Conservation (phyloP, 768 basidiomycete genomes). For the Boletellus sp. region DNA sequence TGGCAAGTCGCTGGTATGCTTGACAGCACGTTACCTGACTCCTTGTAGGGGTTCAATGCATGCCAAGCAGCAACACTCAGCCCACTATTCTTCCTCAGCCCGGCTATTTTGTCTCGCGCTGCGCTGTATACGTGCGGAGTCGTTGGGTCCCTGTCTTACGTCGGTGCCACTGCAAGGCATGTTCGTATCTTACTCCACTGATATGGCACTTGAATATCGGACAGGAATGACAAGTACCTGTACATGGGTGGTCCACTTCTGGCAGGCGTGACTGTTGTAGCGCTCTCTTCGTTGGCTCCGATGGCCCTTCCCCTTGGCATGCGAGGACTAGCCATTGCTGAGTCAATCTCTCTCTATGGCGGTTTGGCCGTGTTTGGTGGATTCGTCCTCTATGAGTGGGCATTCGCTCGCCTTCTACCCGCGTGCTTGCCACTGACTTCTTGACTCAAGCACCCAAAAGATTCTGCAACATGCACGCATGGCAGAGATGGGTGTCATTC, state of each 20-base stretch:
- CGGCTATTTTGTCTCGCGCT: slow-evolving; percentile 80
- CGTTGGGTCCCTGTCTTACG: slow-evolving; percentile 81
- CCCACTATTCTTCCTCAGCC: slow-evolving; percentile 85
- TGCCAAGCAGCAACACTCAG: slow-evolving; percentile 85
- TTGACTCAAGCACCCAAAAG: slow-evolving; percentile 62
- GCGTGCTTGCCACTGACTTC: slow-evolving; percentile 2
- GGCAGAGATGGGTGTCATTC: slow-evolving; percentile 63
- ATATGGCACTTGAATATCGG: background rate
- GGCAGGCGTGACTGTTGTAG: slow-evolving; percentile 85
- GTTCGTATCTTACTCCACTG: slow-evolving; percentile 10
- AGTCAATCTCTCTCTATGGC: slow-evolving; percentile 80
- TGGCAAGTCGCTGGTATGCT: slow-evolving; percentile 42
- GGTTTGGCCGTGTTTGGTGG: slow-evolving; percentile 86
- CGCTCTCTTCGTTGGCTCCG: slow-evolving; percentile 81
- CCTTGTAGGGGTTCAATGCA: slow-evolving; percentile 68
- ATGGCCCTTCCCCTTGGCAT: slow-evolving; percentile 85
- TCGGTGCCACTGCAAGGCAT: slow-evolving; percentile 83
- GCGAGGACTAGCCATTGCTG: slow-evolving; percentile 70
- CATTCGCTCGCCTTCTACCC: background rate
- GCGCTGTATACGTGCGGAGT: slow-evolving; percentile 85
- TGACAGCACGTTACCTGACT: slow-evolving; percentile 1
- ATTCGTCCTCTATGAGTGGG: slow-evolving; percentile 84
- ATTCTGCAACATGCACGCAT: slow-evolving; percentile 73
- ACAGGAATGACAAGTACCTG: slow-evolving; percentile 74
- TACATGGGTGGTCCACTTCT: slow-evolving; percentile 85